Conservation (phyloP, 768 basidiomycete genomes). For the Coprinopsis marcescibilis region DNA sequence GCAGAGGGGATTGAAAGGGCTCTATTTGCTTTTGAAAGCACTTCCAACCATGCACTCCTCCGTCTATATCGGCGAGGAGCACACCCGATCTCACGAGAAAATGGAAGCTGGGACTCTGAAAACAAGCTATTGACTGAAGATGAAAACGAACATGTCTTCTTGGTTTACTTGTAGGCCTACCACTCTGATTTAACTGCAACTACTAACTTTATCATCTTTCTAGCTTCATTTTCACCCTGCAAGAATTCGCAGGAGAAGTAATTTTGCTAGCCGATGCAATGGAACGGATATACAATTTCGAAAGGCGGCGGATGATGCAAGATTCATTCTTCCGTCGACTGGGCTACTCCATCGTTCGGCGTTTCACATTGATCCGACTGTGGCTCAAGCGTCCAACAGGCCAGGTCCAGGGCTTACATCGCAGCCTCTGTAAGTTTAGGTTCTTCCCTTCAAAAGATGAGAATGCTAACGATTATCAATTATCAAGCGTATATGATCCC, state of each 20-base stretch:
- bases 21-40: constrained; percentile 69
- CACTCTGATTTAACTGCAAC: not conserved
- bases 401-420: constrained; percentile 7
- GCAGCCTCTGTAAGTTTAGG: constrained; percentile 39
- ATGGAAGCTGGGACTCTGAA: constrained; percentile 23
- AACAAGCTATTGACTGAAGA: constrained; percentile 33
- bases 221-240: constrained; percentile 93
- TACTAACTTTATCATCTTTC: constrained; percentile 3
- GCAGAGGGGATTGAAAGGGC: constrained; percentile 64
- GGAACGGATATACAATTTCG: constrained; percentile 66
- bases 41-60: constrained; percentile 78
- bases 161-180: constrained; percentile 79
- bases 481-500: constrained; percentile 49
- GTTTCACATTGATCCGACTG: constrained; percentile 10
- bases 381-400: constrained; percentile 9
- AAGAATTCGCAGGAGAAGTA: constrained; percentile 88
- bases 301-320: constrained; percentile 39
- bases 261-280: constrained; percentile 80
- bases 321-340: constrained; percentile 33
- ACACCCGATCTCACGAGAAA: too few relatives aligned
- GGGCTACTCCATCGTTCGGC: constrained; percentile 18
- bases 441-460: not conserved
- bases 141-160: constrained; percentile 80
- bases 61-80: constrained; percentile 57
- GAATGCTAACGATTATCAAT: not conserved